Conservation (phyloP, 2,329 filamentous ascomycete species). For the Penicillium verrucosum region DNA sequence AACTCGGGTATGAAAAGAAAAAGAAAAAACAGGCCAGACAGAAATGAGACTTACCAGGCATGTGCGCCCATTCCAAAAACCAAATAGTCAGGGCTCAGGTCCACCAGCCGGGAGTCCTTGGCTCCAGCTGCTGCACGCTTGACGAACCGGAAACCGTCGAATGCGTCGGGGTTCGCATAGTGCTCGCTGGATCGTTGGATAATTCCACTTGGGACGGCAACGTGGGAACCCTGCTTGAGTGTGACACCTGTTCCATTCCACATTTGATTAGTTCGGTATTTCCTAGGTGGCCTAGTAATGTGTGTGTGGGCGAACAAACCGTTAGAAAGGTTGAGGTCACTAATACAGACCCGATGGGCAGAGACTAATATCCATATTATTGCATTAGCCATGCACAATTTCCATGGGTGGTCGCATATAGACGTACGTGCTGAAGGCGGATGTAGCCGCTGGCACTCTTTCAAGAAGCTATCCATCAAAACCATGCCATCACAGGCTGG, state of each 20-base stretch:
- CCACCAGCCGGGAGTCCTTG: conserved; percentile 12
- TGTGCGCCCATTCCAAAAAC: conserved; percentile 24
- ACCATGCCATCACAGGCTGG: conserved; percentile 19
- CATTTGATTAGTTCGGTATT: neutral
- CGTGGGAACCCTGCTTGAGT: conserved; percentile 21
- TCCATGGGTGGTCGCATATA: neutral
- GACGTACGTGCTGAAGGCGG: conserved; percentile 22
- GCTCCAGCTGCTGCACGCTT: conserved; percentile 16
- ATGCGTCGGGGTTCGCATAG: conserved; percentile 16
- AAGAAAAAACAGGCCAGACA: neutral
- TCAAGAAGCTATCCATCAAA: conserved; percentile 20
- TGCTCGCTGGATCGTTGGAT: conserved; percentile 16
- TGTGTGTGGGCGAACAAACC: conserved; percentile 8
- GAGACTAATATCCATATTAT: conserved; percentile 14
- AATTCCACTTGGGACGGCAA: conserved; percentile 18
- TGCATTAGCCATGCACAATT: conserved; percentile 2
- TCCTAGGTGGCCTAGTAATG: neutral
- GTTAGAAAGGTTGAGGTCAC: conserved; percentile 16
- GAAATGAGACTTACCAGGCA: conserved; percentile 17
- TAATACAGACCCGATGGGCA: conserved; percentile 21
- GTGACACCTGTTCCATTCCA: conserved; percentile 11
- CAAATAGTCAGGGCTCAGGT: conserved; percentile 25
- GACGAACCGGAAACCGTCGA: conserved; percentile 22
- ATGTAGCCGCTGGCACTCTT: conserved; percentile 23
- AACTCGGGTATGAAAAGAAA: conserved; percentile 2